Base-by-base conservation (phyloP, 1,284 basidiomycete species). In the Xerocomus amazonicus region DNA sequence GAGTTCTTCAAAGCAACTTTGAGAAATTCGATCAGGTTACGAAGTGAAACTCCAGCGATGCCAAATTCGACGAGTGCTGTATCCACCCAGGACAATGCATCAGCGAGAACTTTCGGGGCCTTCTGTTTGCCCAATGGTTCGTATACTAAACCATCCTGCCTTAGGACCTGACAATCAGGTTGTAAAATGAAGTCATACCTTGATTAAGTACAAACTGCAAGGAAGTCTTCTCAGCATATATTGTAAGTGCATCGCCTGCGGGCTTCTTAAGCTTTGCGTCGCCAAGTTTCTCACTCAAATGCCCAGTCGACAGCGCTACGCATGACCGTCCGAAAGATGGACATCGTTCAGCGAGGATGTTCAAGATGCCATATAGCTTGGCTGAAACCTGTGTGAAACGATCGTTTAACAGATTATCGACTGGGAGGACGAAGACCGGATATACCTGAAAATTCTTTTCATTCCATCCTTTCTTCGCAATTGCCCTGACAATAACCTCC, bases 381-480 rank as follows among this genome's bases (percentile, higher is more conserved):
- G 83, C 74, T 5, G 90, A 93, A 33, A 98, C 94, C 92, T 95
- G 19, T 29, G 44, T 43, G 10, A 45, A 27, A 23, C 1, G 17
- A 32, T 23, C 6, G 29, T 44, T 65, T 26, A 57, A 47, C 29
- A 17, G 17, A 48, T 44, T 45, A 45, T 45, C 38, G 35, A 47
- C 32, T 51, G 29, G 10, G 33, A 37, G 27, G 42, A 12, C n/a
- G 46, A 53, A 41, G 35, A 19, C 14, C 34, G 65, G 76, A 45
- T 31, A 50, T 55, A 89, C 92, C 75, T 99, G 97, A 63, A 99
- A 99, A 64, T 99, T 99, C 78, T 97, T 99, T 72, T 99, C 97
- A 36, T 80, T 82, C 94, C 93, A 97, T 1, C 96, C 94, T 61
- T 90, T 94, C 76, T 97, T 98, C 23, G 83, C 85, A 46, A 99